Evolutionary conservation across 2,329 filamentous ascomycete species (phyloP).

Genomic region (Cercospora zeae-maydis): DNA sequence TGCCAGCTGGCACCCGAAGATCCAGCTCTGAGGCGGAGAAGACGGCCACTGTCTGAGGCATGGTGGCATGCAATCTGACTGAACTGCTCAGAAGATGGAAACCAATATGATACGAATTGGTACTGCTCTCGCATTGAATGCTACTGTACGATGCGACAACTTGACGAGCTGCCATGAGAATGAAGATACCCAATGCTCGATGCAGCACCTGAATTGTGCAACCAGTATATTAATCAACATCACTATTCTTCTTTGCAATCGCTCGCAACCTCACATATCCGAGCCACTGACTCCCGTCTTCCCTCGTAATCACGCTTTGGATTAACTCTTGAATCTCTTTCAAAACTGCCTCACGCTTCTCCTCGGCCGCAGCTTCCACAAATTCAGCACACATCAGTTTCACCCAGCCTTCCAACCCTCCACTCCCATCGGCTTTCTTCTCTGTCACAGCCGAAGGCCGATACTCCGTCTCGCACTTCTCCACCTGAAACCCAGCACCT

Average conservation of each 20-base stretch:
- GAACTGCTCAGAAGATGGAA: background rate
- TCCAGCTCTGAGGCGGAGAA: conserved; percentile 5
- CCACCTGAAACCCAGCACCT: conserved; percentile 43
- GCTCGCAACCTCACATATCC: conserved; percentile 48
- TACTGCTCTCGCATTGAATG: too few relatives aligned
- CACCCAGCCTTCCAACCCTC: conserved; percentile 43
- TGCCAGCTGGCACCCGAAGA: background rate
- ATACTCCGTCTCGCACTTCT: conserved; percentile 59
- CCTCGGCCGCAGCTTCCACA: conserved; percentile 50
- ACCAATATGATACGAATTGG: too few relatives aligned
- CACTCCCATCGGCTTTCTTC: conserved; percentile 30
- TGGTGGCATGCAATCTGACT: background rate
- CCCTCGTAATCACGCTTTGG: conserved; percentile 53
- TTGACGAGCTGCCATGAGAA: background rate
- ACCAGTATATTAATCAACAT: conserved; percentile 5
- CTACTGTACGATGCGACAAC: too few relatives aligned
- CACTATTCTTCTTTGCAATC: conserved; percentile 36
- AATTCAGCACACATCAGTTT: conserved; percentile 59
- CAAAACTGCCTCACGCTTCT: conserved; percentile 51
- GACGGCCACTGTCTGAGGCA: background rate
- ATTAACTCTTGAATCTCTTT: conserved; percentile 55
- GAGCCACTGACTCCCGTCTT: conserved; percentile 53
- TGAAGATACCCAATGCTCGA: background rate
- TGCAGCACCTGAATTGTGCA: background rate
- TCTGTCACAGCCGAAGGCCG: conserved; percentile 55